A percentile compares a stretch with the other conserved stretches of the same genome.
phyloP scores from a whole-genome alignment of 2,329 filamentous ascomycete species.

The Fusarium sp. region DNA sequence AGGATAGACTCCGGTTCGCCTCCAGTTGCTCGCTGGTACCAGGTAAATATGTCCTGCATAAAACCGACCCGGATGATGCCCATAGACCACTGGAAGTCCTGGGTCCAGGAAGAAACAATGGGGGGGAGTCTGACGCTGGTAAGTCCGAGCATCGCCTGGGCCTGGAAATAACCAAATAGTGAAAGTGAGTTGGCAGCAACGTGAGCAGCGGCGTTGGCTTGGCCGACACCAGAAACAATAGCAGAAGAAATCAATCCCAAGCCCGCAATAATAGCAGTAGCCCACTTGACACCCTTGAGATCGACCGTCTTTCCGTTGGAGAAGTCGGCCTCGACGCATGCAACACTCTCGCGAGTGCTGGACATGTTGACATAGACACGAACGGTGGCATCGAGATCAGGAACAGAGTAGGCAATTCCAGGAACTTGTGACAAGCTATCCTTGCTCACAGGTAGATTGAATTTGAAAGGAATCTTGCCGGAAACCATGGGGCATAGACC shows the following conservation, averaged over 20 bases:
- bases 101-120: slow-evolving; percentile 91
- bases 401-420: slow-evolving; percentile 86
- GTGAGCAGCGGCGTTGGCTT: slow-evolving; percentile 93
- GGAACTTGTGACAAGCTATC: slow-evolving; percentile 75
- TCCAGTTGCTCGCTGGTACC: slow-evolving; percentile 95
- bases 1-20: slow-evolving; percentile 84
- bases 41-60: slow-evolving; percentile 88
- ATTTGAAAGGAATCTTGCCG: slow-evolving; percentile 79
- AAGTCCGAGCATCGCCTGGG: slow-evolving; percentile 90
- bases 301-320: slow-evolving; percentile 95
- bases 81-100: slow-evolving; percentile 99
- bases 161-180: slow-evolving; percentile 95
- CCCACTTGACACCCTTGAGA: slow-evolving; percentile 88
- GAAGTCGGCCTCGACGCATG: slow-evolving; percentile 87
- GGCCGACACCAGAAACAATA: slow-evolving; percentile 87
- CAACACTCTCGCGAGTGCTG: slow-evolving; percentile 70
- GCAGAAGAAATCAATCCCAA: slow-evolving; percentile 86
- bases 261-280: slow-evolving; percentile 86
- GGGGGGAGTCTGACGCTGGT: slow-evolving; percentile 84
- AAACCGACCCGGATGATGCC: slow-evolving; percentile 91
- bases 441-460: slow-evolving; percentile 70
- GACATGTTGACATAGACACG: slow-evolving; percentile 82
- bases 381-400: slow-evolving; percentile 89
- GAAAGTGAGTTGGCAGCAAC: slow-evolving; percentile 93
- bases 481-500: slow-evolving; percentile 93